These are phyloP conservation scores for Thoreauomyces humboldtii DNA, from an alignment of 192 early-diverging fungal species.

Conservation along the genomic window DNA sequence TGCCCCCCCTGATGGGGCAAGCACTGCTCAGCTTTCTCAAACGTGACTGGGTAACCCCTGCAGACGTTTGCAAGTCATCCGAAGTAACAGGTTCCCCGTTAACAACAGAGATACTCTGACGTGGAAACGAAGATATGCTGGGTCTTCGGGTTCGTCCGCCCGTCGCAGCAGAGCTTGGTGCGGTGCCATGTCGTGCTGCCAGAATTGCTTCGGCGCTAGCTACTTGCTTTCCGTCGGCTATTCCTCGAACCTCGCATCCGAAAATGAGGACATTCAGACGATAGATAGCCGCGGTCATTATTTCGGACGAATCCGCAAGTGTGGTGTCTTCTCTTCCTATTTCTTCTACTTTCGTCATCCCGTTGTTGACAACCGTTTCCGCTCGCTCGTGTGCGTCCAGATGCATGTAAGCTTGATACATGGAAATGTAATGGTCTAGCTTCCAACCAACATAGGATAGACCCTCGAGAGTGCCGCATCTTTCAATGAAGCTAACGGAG, in stretches of 20 bases:
- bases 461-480: neutral
- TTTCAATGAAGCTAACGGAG: neutral
- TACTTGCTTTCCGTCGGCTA: conserved; percentile 14
- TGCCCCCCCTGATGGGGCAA: neutral
- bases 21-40: neutral
- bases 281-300: neutral
- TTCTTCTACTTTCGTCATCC: conserved; percentile 10
- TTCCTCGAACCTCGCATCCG: conserved; percentile 19
- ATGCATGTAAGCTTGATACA: neutral
- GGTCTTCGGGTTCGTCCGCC: neutral
- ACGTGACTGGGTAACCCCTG: neutral
- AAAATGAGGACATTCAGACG: conserved; percentile 18
- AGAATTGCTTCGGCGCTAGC: conserved; percentile 10
- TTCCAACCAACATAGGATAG: conserved; percentile 1
- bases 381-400: conserved; percentile 9
- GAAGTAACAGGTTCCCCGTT: neutral
- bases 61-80: conserved; percentile 3
- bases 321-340: neutral
- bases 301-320: neutral
- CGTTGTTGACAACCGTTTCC: conserved; percentile 2
- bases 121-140: neutral
- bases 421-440: conserved; percentile 3
- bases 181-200: neutral
- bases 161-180: neutral
- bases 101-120: neutral